Evolutionary conservation across 768 basidiomycete species (phyloP).

Genomic region (Fibroporia radiculosa): DNA sequence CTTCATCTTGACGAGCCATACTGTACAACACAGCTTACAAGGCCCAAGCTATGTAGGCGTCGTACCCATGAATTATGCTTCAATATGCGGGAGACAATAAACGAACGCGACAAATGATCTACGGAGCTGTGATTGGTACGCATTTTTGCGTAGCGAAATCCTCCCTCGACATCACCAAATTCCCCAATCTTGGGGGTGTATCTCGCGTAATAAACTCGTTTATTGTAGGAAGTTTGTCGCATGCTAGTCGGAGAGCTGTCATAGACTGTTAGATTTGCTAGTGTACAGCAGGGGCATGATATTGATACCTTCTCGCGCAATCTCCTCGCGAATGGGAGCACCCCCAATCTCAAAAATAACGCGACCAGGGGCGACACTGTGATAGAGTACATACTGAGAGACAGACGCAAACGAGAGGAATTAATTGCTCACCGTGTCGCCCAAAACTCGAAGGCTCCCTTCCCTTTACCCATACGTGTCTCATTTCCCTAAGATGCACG

Average conservation of each 20-base stretch:
- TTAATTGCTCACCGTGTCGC: constrained; percentile 63
- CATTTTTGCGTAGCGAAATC: background rate
- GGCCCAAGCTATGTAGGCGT: too few relatives aligned
- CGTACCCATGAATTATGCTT: too few relatives aligned
- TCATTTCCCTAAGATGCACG: constrained; percentile 70
- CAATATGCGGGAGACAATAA: too few relatives aligned
- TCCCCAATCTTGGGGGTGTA: constrained; percentile 70
- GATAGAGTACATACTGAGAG: constrained; percentile 1
- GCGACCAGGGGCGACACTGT: constrained; percentile 77
- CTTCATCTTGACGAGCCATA: too few relatives aligned
- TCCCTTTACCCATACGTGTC: constrained; percentile 99
- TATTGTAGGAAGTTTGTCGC: constrained; percentile 76
- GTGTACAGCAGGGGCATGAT: background rate
- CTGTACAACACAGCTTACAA: too few relatives aligned
- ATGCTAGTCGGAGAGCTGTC: constrained; percentile 80
- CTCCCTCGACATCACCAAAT: constrained; percentile 35
- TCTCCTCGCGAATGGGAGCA: constrained; percentile 79
- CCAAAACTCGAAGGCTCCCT: constrained; percentile 97
- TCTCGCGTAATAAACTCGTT: constrained; percentile 78
- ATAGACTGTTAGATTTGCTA: background rate
- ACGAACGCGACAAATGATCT: too few relatives aligned
- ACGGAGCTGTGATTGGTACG: background rate
- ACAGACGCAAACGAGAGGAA: background rate
- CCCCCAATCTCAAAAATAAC: constrained; percentile 96
- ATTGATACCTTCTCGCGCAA: constrained; percentile 79